Base-by-base conservation (phyloP, 1,284 basidiomycete species). In the Anthracocystis walkeri region DNA sequence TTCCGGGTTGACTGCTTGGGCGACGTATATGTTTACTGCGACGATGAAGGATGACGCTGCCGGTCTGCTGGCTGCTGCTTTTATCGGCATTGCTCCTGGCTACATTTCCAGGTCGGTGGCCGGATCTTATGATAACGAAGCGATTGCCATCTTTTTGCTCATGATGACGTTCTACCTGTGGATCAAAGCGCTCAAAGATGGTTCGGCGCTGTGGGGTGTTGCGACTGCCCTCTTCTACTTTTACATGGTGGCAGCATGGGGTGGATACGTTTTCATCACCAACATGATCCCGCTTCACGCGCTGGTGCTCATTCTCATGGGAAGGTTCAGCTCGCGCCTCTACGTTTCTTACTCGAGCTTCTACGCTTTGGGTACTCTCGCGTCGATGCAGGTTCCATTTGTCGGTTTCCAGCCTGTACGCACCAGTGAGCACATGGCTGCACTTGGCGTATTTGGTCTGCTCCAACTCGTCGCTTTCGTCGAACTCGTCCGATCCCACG, bases 191-290 rank as follows among this genome's bases (percentile, higher is more conserved):
- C 88, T 98, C 65, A 98, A 98, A 87, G 90, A 90, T 50, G 97
- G 97, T 42, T 95, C 93, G 66, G 94, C 94, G 0, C 90, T 96
- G 71, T 98, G 91, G 83, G 96, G 95, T 41, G 93, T 93, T 21
- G 85, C 92, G 50, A 92, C 95, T 23, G 97, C 95, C 7, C 87
- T 99, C 16, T 98, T 99, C 87, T 99, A 99, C 88, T 98, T 97
- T 79, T 99, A 98, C 89, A 99, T 99, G 97, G 97, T 99, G 18
- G 96, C 97, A 52, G 97, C 97, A 14, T 99, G 97, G 97, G 97
- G 97, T 54, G 97, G 97, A 77, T 99, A 99, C 87, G 97, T 94
- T 1, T 99, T 99, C 89, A 99, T 99, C 87, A 99, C 97, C 64
- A 99, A 99, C 89, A 98, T 99, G 95, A 94, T 99, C 66, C 97